Base-by-base conservation (phyloP, 192 early-diverging fungal genomes). In the Umbelopsis ramanniana region DNA sequence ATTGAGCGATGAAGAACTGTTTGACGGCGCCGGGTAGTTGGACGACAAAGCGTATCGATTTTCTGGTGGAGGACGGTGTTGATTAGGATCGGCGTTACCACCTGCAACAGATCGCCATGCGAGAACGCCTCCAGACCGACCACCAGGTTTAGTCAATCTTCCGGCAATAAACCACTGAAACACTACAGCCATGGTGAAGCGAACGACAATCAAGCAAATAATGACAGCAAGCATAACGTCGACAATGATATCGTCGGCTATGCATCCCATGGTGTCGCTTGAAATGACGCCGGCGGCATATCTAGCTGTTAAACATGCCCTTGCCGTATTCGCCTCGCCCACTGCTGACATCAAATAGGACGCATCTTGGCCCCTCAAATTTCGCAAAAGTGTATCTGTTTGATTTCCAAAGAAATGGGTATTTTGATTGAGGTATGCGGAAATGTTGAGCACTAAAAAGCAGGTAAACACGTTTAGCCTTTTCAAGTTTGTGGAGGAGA, bases 161-260 rank as follows among this genome's bases (percentile, higher is more conserved):
- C 87, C 85, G 52, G 88, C 88, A 73, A 91, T 67, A 53, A 91
- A 85, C 81, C 88, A 91, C 67, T 86, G 79, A 81, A 91, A 91
- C 21, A 88, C 74, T 8, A 89, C 83, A 12, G 90, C 90, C 90
- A 91, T 91, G 46, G 85, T 72, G 73, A 92, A 92, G 26, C 89
- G 88, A 26, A 81, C 84, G 69, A 91, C 78, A 69, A 91, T 85
- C 37, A 91, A 84, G 1, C 89, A 84, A 17, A 88, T 78, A 53
- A 91, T 89, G n/a, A 90, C 80, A 9, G 83, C 79, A 68, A 91
- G 74, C 46, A 88, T 68, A 24, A 48, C 8, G 15, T 46, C 46
- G 35, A 68, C 45, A 26, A 68, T 48, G 12, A 48, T 48, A 15
- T 68, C 45, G 46, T 46, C 40, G 2, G 45, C 45, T 46, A 68